Evolutionary conservation across 352 stramenopile species (phyloP), one percentile per base, ranked within the genome.

Genomic region (Phytopythium mirpurense): DNA sequence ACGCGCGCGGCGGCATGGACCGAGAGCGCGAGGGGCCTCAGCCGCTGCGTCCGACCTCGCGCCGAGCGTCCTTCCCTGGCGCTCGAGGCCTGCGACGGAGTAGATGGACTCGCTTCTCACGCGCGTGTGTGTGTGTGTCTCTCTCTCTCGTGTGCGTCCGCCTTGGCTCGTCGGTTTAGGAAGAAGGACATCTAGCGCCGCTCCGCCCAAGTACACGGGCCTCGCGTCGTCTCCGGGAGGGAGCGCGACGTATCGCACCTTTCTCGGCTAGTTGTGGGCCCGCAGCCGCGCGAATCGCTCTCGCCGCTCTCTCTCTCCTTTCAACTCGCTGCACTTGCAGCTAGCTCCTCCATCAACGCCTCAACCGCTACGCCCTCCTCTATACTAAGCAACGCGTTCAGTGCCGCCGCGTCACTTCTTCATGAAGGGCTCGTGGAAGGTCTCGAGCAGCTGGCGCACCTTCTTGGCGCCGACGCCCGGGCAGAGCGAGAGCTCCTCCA

Each of bases 381-480:
- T n/a, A n/a, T n/a, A n/a, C n/a, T n/a, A n/a, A n/a, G n/a, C n/a
- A n/a, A n/a, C n/a, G 29, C 29, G 29, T 9, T 32, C 29, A 9
- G 29, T 9, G 29, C 29, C 29, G 29, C 5, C 29, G 29, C 29
- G 29, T 67, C 49, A 88, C 34, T 80, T 72, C 53, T 90, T 90
- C 9, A 55, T 82, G 50, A 98, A 98, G 1, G 93, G 94, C 63
- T 95, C 83, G 46, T 98, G 84, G 41, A 99, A 97, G 14, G 93
- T 96, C 59, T 98, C 89, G 34, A 96, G 83, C 51, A 98, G 63
- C 45, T 95, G 72, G 35, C 82, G 74, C 9, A 98, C 90, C 78
- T 98, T 99, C 60, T 98, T 97, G 56, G 82, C 81, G 16, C 96
- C 96, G 34, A 99, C 78, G 27, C 96, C 96, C 24, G 90, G 90